These are phyloP conservation scores for Phenoliferia sp. DNA, from an alignment of 1,284 basidiomycete genomes.

Conservation along the genomic window DNA sequence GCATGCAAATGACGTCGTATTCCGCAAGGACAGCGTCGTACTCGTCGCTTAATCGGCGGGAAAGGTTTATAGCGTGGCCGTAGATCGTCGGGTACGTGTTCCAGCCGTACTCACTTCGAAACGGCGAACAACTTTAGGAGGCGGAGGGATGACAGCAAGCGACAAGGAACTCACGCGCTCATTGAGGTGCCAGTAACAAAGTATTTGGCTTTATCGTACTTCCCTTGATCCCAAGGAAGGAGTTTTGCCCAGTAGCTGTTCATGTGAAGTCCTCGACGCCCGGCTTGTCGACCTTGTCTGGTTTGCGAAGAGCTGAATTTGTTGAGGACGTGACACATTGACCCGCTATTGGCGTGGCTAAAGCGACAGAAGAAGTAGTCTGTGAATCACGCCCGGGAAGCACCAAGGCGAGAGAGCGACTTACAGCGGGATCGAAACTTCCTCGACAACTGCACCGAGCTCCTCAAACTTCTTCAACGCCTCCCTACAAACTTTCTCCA, in stretches of 20 bases:
- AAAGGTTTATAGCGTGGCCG: constrained; percentile 46
- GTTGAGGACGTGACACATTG: constrained; percentile 34
- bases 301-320: constrained; percentile 30
- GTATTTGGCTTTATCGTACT: constrained; percentile 42
- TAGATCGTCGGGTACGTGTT: constrained; percentile 39
- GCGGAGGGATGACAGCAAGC: not conserved
- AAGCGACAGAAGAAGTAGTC: not conserved
- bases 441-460: constrained; percentile 47
- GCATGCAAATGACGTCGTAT: constrained; percentile 50
- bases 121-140: not conserved
- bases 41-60: constrained; percentile 46
- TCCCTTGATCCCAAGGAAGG: constrained; percentile 47
- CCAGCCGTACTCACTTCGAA: constrained; percentile 35
- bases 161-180: constrained; percentile 6
- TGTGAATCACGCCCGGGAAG: not conserved
- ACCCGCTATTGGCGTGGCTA: constrained; percentile 1
- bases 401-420: not conserved
- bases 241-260: constrained; percentile 45
- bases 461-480: constrained; percentile 43
- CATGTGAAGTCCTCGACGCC: constrained; percentile 43
- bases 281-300: constrained; percentile 36
- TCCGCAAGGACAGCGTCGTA: constrained; percentile 45
- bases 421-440: constrained; percentile 45
- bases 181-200: constrained; percentile 32
- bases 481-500: constrained; percentile 41